Evolutionary conservation across 2,329 filamentous ascomycete genomes (phyloP), one percentile per base, ranked within the genome.

Genomic region (Exophiala sideris): DNA sequence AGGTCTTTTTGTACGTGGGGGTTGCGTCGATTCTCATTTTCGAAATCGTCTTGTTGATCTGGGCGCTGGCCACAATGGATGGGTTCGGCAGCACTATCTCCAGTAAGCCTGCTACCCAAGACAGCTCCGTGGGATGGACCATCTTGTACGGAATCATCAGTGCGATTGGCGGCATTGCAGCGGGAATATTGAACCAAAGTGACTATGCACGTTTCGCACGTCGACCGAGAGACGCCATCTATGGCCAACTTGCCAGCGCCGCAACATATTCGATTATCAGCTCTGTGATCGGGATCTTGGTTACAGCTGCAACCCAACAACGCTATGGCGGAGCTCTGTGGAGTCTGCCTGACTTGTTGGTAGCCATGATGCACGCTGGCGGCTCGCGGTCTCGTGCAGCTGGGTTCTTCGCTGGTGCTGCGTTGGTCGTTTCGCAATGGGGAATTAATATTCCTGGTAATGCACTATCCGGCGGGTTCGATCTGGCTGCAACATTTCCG

Each of bases 381-480:
- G 65, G 66, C 24, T 59, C 66, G 9, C 61, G 64, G 35, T 65
- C 71, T 1, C 68, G 77, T 5, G 75, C 75, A 0, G 75, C 68
- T 1, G 72, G 72, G 2, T 77, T 78, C 62, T 79, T 80, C 61
- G 72, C 73, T 21, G 71, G 72, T 3, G 61, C 73, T 3, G 76
- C 73, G 0, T 66, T 79, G 1, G 68, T 77, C 4, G 65, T 75
- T 1, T 74, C 69, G 8, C 74, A 78, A 59, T 66, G 79, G 40
- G 75, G 72, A 3, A 73, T 78, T 60, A 73, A 75, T 56, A 68
- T 70, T 6, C 69, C 76, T 38, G 71, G 75, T 46, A 82, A 81
- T 60, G 72, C 73, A 0, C 71, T 80, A 55, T 75, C 74, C 1
- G 72, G 73, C 2, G 80, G 77, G 12, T 81, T 83, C 72, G 81